Percentiles rank a stretch among this genome's conserved stretches.
Conservation (phyloP, 805 yeast genomes). For the Isabelozyma gotoi region DNA sequence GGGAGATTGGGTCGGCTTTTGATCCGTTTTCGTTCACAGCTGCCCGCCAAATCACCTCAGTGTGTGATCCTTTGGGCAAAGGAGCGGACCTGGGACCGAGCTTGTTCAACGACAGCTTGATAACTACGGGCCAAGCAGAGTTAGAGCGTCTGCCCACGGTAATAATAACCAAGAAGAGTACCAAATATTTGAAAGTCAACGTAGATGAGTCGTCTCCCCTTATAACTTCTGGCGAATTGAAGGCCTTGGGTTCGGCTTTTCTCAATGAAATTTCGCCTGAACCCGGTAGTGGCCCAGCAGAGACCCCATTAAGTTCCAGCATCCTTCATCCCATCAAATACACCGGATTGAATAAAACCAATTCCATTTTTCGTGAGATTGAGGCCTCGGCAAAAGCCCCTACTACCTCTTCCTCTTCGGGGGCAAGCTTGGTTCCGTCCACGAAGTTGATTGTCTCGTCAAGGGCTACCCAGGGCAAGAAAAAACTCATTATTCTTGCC, state of each 20-base stretch:
- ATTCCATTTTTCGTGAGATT: conserved; percentile 13
- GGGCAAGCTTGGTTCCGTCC: not conserved
- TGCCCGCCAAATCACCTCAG: too few species aligned
- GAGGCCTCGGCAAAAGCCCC: conserved; percentile 5
- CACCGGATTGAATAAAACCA: conserved; percentile 3
- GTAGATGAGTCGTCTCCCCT: not conserved
- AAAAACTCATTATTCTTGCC: conserved; percentile 1
- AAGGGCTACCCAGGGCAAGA: not conserved
- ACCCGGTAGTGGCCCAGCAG: not conserved
- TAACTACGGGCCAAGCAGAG: too few species aligned
- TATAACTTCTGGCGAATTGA: not conserved
- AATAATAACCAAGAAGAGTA: not conserved
- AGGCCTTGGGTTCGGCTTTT: not conserved
- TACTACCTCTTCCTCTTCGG: not conserved
- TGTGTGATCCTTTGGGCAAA: not conserved
- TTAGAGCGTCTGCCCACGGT: not conserved
- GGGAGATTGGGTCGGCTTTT: too few species aligned
- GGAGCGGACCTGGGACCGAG: not conserved
- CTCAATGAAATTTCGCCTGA: conserved; percentile 12
- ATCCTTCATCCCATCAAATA: conserved; percentile 15
- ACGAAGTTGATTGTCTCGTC: not conserved
- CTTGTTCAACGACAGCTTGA: not conserved
- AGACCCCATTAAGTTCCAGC: conserved; percentile 4
- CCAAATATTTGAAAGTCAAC: too few species aligned
- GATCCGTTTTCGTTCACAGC: too few species aligned